Evolutionary conservation across 208 protist species (phyloP).

Genomic region (Leishmania tropica): DNA sequence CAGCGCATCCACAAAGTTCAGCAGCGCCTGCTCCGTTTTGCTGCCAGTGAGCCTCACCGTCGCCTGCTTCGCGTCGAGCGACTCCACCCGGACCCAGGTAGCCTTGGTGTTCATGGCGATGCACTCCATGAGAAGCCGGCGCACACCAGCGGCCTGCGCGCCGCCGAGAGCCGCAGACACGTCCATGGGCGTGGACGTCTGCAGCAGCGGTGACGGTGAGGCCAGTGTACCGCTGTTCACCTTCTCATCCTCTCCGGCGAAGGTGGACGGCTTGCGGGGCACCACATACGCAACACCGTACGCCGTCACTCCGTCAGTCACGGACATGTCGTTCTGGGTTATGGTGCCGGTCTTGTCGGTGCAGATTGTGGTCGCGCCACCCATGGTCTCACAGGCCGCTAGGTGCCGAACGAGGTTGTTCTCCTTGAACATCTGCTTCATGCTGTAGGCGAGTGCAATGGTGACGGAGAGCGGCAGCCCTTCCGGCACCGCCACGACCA

Average conservation of each 20-base stretch:
- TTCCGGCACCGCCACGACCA: conserved; percentile 98
- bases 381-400: conserved; percentile 97
- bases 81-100: conserved; percentile 36
- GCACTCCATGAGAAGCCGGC: conserved; percentile 59
- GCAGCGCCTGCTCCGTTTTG: conserved; percentile 73
- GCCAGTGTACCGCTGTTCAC: not conserved
- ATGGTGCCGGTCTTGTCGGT: conserved; percentile 97
- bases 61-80: conserved; percentile 45
- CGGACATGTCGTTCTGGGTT: conserved; percentile 92
- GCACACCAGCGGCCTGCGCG: conserved; percentile 15
- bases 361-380: conserved; percentile 93
- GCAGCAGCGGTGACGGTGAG: not conserved
- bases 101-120: conserved; percentile 67
- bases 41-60: conserved; percentile 50
- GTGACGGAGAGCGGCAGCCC: conserved; percentile 98
- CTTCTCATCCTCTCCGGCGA: conserved; percentile 9
- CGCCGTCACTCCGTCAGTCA: conserved; percentile 49
- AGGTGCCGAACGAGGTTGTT: conserved; percentile 96
- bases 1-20: conserved; percentile 34
- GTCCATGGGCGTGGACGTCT: conserved; percentile 7
- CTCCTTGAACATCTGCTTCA: conserved; percentile 95
- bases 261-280: not conserved
- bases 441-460: conserved; percentile 97
- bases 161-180: conserved; percentile 29
- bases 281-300: conserved; percentile 23